Evolutionary conservation across 1,284 basidiomycete species (phyloP).

Genomic region (Cystobasidiaceae sp.): DNA sequence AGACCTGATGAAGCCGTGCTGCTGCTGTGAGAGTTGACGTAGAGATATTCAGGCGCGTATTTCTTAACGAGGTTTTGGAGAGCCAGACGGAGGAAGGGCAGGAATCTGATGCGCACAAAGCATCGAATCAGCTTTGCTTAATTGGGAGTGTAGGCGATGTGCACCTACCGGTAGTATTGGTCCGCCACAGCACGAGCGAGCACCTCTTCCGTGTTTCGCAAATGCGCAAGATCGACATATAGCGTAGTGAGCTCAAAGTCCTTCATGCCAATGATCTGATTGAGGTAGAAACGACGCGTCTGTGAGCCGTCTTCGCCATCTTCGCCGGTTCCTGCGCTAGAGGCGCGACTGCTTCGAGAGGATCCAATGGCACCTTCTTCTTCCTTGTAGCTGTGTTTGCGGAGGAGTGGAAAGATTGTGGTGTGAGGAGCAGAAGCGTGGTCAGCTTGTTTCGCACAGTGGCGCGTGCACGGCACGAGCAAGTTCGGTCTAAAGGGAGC

Average conservation of each 20-base stretch:
- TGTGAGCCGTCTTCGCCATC: constrained; percentile 20
- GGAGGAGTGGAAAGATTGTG: neutral
- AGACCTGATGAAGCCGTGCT: constrained; percentile 60
- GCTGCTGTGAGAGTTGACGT: constrained; percentile 62
- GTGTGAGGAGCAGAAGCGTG: neutral
- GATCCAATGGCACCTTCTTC: neutral
- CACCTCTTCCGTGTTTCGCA: constrained; percentile 82
- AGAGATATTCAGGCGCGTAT: constrained; percentile 86
- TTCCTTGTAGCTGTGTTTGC: constrained; percentile 19
- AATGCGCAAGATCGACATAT: constrained; percentile 90
- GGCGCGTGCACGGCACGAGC: too few relatives aligned
- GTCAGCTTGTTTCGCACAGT: too few relatives aligned
- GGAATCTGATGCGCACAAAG: constrained; percentile 54
- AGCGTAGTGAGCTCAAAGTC: constrained; percentile 90
- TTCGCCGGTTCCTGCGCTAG: constrained; percentile 10
- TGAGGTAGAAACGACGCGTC: constrained; percentile 50
- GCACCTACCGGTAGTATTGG: constrained; percentile 77
- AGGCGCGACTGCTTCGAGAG: constrained; percentile 1
- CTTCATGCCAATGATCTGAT: constrained; percentile 71
- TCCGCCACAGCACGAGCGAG: constrained; percentile 86
- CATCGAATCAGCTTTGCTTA: neutral
- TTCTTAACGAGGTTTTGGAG: constrained; percentile 81
- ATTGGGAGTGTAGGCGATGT: neutral
- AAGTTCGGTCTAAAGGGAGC: too few relatives aligned
- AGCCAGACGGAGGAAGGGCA: constrained; percentile 87